A percentile compares a stretch with the other conserved stretches of the same genome.
phyloP scores from a whole-genome alignment of 371 early-diverging fungal species.

The Mucor plumbeus region DNA sequence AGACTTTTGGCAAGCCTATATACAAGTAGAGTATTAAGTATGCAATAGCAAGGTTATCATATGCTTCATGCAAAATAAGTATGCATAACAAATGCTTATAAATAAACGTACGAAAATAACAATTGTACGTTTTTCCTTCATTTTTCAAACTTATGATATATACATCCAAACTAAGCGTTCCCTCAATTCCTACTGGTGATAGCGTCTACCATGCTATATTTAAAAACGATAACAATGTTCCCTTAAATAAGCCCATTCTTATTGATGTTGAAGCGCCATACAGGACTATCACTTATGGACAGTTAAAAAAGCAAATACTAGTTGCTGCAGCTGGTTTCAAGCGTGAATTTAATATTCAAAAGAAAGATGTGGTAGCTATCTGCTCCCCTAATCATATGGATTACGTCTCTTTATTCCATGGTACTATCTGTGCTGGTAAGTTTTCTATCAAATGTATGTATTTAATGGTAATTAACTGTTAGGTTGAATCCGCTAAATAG shows the following conservation, averaged over 20 bases:
- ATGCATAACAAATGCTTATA: not conserved
- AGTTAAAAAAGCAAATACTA: not conserved
- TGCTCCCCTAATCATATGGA: slow-evolving; percentile 61
- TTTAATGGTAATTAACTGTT: too few relatives aligned
- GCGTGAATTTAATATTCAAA: slow-evolving; percentile 13
- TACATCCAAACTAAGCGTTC: not conserved
- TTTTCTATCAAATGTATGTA: too few relatives aligned
- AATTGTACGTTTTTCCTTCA: not conserved
- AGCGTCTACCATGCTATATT: not conserved
- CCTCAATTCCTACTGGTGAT: not conserved
- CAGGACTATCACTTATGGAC: not conserved
- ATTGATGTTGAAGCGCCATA: not conserved
- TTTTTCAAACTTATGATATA: not conserved
- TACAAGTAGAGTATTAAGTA: too few relatives aligned
- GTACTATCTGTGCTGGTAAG: slow-evolving; percentile 28
- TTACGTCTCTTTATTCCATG: slow-evolving; percentile 16
- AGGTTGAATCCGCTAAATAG: slow-evolving; percentile 22
- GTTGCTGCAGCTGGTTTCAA: not conserved
- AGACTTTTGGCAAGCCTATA: too few relatives aligned
- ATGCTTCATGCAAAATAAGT: not conserved
- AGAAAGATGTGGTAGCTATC: slow-evolving; percentile 69
- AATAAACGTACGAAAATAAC: not conserved
- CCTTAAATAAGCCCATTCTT: not conserved
- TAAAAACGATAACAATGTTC: not conserved
- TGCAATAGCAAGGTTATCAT: too few relatives aligned